These are phyloP conservation scores for Pleurotus citrinopileatus DNA, from an alignment of 768 basidiomycete species.

Conservation along the genomic window DNA sequence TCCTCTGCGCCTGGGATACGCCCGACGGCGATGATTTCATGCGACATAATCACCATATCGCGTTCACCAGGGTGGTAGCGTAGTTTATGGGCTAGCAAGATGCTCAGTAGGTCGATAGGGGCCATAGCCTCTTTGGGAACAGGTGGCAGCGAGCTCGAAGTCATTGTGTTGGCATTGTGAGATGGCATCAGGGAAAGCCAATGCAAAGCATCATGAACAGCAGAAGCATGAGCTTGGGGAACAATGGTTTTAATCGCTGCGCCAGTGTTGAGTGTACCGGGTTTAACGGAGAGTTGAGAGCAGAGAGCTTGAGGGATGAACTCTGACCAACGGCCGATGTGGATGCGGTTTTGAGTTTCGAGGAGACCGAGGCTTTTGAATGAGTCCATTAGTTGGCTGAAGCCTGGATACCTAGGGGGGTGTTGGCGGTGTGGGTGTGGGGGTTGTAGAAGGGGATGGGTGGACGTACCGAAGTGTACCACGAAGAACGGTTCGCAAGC, in stretches of 20 bases:
- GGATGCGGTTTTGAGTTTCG: constrained; percentile 34
- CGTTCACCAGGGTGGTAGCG: constrained; percentile 68
- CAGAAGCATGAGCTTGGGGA: constrained; percentile 17
- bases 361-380: constrained; percentile 74
- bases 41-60: constrained; percentile 85
- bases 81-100: constrained; percentile 68
- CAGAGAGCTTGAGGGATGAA: constrained; percentile 28
- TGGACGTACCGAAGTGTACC: constrained; percentile 72
- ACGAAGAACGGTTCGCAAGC: constrained; percentile 66
- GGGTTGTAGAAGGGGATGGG: background rate
- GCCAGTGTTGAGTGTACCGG: background rate
- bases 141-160: constrained; percentile 29
- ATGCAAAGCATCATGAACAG: constrained; percentile 38
- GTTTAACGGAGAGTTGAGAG: constrained; percentile 15
- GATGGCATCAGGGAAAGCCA: constrained; percentile 41
- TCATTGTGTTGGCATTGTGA: constrained; percentile 12
- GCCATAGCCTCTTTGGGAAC: constrained; percentile 39
- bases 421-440: too few species aligned
- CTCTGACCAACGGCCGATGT: constrained; percentile 35
- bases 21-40: constrained; percentile 64
- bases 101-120: constrained; percentile 75
- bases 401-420: constrained; percentile 84
- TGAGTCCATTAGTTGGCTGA: constrained; percentile 66
- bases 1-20: constrained; percentile 20
- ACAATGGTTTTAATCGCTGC: constrained; percentile 16